These are phyloP conservation scores for Xylaria palmicola DNA, from an alignment of 495 filamentous ascomycete species.

Conservation along the genomic window DNA sequence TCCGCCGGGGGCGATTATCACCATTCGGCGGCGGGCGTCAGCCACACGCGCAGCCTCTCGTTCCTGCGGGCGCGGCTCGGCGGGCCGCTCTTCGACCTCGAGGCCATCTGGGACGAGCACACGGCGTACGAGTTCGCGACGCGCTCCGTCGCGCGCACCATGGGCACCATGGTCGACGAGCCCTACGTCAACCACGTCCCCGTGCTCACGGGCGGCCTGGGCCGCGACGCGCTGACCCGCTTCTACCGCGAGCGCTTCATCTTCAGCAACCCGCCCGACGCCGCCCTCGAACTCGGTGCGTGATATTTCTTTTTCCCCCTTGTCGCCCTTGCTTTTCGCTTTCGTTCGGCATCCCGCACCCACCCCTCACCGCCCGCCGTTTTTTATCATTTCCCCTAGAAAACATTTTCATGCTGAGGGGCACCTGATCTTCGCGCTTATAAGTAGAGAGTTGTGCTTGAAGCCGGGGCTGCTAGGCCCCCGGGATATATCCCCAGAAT, in stretches of 20 bases:
- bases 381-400: too few relatives aligned
- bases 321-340: too few relatives aligned
- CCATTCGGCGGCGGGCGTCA: slow-evolving; percentile 36
- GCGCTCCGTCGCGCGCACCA: slow-evolving; percentile 52
- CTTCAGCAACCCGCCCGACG: slow-evolving; percentile 64
- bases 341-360: too few relatives aligned
- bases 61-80: slow-evolving; percentile 52
- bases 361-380: too few relatives aligned
- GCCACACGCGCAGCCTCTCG: slow-evolving; percentile 51
- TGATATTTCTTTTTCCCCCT: too few relatives aligned
- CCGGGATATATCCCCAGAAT: too few relatives aligned
- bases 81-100: slow-evolving; percentile 59
- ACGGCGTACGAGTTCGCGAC: slow-evolving; percentile 54
- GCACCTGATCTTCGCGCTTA: too few relatives aligned
- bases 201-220: slow-evolving; percentile 67
- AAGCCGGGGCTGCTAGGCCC: too few relatives aligned
- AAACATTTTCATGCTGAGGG: too few relatives aligned
- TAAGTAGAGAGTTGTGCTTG: too few relatives aligned
- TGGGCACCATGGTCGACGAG: slow-evolving; percentile 59
- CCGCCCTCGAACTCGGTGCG: slow-evolving; percentile 66
- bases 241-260: slow-evolving; percentile 80
- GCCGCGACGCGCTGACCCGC: slow-evolving; percentile 56
- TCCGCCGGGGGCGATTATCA: slow-evolving; percentile 39
- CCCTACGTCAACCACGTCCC: slow-evolving; percentile 62
- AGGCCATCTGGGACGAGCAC: slow-evolving; percentile 62